Conservation (phyloP, 2,329 filamentous ascomycete species). For the Microdochium bolleyi region DNA sequence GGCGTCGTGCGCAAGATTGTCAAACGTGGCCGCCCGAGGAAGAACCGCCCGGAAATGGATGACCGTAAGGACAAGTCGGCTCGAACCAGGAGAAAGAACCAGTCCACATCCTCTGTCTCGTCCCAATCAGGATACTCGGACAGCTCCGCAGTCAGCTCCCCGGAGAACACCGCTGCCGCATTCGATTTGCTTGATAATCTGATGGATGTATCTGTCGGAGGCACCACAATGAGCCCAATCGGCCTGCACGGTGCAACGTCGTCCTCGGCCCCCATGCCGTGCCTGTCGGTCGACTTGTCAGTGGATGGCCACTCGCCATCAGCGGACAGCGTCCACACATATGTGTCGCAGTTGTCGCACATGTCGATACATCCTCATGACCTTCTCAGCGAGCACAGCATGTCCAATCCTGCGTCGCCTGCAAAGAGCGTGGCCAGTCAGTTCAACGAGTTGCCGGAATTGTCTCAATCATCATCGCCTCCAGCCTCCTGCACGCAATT, state of each 20-base stretch:
- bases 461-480: slow-evolving; percentile 54
- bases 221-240: slow-evolving; percentile 27
- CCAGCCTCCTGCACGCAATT: slow-evolving; percentile 32
- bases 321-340: slow-evolving; percentile 34
- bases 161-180: slow-evolving; percentile 19
- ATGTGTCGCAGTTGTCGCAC: slow-evolving; percentile 32
- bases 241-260: slow-evolving; percentile 22
- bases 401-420: slow-evolving; percentile 29
- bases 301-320: slow-evolving; percentile 33
- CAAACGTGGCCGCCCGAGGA: slow-evolving; percentile 57
- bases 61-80: slow-evolving; percentile 49
- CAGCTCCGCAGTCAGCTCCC: slow-evolving; percentile 46
- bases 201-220: slow-evolving; percentile 32
- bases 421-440: slow-evolving; percentile 42
- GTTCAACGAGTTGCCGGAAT: slow-evolving; percentile 50
- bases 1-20: slow-evolving; percentile 56
- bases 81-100: slow-evolving; percentile 47
- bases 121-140: slow-evolving; percentile 51
- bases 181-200: slow-evolving; percentile 40
- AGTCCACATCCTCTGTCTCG: slow-evolving; percentile 37
- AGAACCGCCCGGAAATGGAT: slow-evolving; percentile 50
- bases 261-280: slow-evolving; percentile 31
- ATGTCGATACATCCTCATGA: slow-evolving; percentile 26
- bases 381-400: slow-evolving; percentile 24
- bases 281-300: slow-evolving; percentile 14